Evolutionary conservation across 2,329 filamentous ascomycete species (phyloP).

Genomic region (Macroventuria anomochaeta): DNA sequence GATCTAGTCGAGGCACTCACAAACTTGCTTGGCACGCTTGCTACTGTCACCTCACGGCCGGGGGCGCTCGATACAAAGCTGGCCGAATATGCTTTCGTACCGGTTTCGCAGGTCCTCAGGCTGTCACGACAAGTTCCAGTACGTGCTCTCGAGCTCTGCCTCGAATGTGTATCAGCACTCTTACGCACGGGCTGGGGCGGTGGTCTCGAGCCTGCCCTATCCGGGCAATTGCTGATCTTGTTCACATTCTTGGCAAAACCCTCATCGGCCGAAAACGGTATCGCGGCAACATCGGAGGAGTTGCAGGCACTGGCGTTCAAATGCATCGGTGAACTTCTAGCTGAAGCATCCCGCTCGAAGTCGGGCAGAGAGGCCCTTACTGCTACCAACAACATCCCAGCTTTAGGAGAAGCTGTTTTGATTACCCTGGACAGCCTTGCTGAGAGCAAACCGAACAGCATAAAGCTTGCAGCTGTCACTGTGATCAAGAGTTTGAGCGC

Average conservation of each 20-base stretch:
- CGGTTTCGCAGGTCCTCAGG: constrained; percentile 84
- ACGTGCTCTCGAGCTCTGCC: constrained; percentile 73
- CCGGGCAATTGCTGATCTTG: constrained; percentile 84
- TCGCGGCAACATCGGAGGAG: constrained; percentile 70
- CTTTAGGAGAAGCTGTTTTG: constrained; percentile 82
- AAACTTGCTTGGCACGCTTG: constrained; percentile 53
- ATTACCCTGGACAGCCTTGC: constrained; percentile 77
- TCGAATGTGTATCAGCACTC: constrained; percentile 77
- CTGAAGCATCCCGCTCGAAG: constrained; percentile 59
- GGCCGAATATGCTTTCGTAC: constrained; percentile 95
- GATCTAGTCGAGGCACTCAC: constrained; percentile 59
- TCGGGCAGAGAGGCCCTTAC: constrained; percentile 60
- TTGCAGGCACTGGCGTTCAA: constrained; percentile 73
- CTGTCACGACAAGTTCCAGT: constrained; percentile 75
- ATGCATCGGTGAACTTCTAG: constrained; percentile 72
- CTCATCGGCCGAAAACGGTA: constrained; percentile 59
- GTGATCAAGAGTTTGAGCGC: constrained; percentile 68
- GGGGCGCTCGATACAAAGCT: constrained; percentile 75
- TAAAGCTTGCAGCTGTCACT: constrained; percentile 73
- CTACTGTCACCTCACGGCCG: constrained; percentile 39
- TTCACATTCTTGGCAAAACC: constrained; percentile 82
- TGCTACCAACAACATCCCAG: constrained; percentile 69
- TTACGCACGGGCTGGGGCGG: constrained; percentile 80
- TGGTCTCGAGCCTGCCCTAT: constrained; percentile 72
- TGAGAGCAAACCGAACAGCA: constrained; percentile 67